phyloP scores from a whole-genome alignment of 768 basidiomycete genomes.

The Royoungia palumana region DNA sequence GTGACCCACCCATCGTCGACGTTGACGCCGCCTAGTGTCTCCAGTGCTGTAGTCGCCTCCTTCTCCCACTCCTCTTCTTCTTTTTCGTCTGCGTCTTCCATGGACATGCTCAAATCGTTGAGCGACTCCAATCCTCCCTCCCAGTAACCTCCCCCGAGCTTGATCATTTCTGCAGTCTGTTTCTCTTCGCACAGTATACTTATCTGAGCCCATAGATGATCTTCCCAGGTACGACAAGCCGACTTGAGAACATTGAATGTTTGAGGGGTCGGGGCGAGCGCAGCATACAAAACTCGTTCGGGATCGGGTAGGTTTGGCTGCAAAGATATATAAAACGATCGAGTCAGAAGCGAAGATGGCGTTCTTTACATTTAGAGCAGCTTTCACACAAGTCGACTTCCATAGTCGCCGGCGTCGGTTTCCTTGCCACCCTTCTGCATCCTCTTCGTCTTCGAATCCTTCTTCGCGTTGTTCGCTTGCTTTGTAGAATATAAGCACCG shows the following conservation, averaged over 20 bases:
- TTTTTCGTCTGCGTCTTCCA: conserved; percentile 28
- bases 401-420: conserved; percentile 78
- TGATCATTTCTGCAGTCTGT: conserved; percentile 62
- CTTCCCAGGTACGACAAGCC: conserved; percentile 88
- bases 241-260: conserved; percentile 64
- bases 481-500: conserved; percentile 35
- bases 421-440: conserved; percentile 59
- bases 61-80: conserved; percentile 62
- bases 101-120: conserved; percentile 34
- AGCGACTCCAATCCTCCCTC: conserved; percentile 54
- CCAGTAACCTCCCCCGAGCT: conserved; percentile 77
- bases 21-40: conserved; percentile 52
- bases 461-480: conserved; percentile 51
- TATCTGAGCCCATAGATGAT: conserved; percentile 91
- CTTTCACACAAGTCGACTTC: conserved; percentile 81
- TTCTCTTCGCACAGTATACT: conserved; percentile 80
- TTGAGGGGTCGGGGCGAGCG: conserved; percentile 70
- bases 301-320: conserved; percentile 59
- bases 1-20: conserved; percentile 61
- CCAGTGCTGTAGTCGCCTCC: conserved; percentile 57
- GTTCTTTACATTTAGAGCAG: conserved; percentile 65
- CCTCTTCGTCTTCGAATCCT: conserved; percentile 41
- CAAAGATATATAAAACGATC: conserved; percentile 9
- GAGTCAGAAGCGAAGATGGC: not conserved
- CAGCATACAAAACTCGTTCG: conserved; percentile 86